These are phyloP conservation scores for Halophytophthora polymorphica DNA, from an alignment of 352 stramenopile genomes.

Conservation along the genomic window DNA sequence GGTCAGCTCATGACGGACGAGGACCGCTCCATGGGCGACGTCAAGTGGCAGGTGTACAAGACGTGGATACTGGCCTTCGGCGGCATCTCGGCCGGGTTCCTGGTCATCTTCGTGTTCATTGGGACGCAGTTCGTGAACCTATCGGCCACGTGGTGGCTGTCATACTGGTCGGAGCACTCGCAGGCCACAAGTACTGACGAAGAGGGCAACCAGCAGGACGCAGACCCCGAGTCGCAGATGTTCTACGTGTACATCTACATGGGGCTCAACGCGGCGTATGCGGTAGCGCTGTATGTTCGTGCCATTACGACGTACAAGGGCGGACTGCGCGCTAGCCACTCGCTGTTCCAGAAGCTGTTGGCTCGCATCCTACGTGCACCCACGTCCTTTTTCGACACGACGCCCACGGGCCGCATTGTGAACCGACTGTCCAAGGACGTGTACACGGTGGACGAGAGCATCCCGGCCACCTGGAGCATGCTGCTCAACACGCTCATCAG, in stretches of 20 bases:
- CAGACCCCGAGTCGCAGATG: conserved; percentile 44
- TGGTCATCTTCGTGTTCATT: conserved; percentile 47
- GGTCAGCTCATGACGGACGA: conserved; percentile 63
- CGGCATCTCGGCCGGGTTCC: conserved; percentile 38
- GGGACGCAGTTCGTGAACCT: conserved; percentile 46
- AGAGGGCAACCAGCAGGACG: conserved; percentile 8
- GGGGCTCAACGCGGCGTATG: conserved; percentile 54
- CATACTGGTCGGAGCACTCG: conserved; percentile 38
- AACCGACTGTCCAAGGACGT: conserved; percentile 80
- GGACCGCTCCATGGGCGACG: conserved; percentile 58
- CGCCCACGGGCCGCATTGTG: conserved; percentile 69
- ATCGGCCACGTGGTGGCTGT: conserved; percentile 65
- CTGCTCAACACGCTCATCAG: conserved; percentile 73
- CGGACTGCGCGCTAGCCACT: conserved; percentile 49
- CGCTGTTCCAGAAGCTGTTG: conserved; percentile 68
- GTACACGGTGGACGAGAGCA: conserved; percentile 72
- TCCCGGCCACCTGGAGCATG: conserved; percentile 65
- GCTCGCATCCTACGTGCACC: conserved; percentile 88
- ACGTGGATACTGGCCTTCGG: conserved; percentile 70
- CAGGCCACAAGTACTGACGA: conserved; percentile 2
- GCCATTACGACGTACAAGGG: conserved; percentile 56
- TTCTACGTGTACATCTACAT: conserved; percentile 88
- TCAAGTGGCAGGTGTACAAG: conserved; percentile 63
- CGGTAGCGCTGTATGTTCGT: conserved; percentile 61
- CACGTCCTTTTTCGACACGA: conserved; percentile 83